phyloP scores from a whole-genome alignment of 192 early-diverging fungal species.

The Coemansia sp. region DNA sequence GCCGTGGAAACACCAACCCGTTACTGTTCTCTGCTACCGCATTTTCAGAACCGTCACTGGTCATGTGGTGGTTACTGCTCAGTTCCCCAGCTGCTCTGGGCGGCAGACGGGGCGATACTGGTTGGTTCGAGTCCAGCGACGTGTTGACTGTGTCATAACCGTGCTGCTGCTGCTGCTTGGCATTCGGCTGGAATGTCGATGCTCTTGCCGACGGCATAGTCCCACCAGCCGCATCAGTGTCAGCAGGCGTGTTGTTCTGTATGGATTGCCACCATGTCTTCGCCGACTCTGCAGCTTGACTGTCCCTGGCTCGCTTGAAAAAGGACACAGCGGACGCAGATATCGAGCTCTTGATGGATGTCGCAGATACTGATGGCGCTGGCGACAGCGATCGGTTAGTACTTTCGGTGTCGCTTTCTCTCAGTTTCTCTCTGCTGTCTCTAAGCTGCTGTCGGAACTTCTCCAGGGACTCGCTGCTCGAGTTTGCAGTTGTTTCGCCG shows the following conservation, averaged over 20 bases:
- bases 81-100: constrained; percentile 5
- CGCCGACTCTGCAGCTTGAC: constrained; percentile 51
- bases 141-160: not conserved
- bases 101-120: not conserved
- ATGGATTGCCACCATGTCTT: constrained; percentile 53
- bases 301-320: constrained; percentile 46
- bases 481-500: constrained; percentile 14
- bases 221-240: not conserved
- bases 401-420: not conserved
- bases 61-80: not conserved
- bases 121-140: not conserved
- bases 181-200: not conserved
- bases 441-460: not conserved
- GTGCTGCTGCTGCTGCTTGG: not conserved
- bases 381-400: constrained; percentile 13
- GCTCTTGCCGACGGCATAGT: not conserved
- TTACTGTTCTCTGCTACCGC: constrained; percentile 13
- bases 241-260: constrained; percentile 12
- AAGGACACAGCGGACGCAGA: constrained; percentile 33
- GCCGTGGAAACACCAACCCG: constrained; percentile 21
- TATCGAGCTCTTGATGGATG: constrained; percentile 21
- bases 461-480: constrained; percentile 19
- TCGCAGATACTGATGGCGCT: constrained; percentile 1
- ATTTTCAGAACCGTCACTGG: not conserved
- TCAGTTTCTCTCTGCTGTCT: constrained; percentile 1